Base-by-base conservation (phyloP, 179 eudicot genomes). In the Corrigiola litoralis region DNA sequence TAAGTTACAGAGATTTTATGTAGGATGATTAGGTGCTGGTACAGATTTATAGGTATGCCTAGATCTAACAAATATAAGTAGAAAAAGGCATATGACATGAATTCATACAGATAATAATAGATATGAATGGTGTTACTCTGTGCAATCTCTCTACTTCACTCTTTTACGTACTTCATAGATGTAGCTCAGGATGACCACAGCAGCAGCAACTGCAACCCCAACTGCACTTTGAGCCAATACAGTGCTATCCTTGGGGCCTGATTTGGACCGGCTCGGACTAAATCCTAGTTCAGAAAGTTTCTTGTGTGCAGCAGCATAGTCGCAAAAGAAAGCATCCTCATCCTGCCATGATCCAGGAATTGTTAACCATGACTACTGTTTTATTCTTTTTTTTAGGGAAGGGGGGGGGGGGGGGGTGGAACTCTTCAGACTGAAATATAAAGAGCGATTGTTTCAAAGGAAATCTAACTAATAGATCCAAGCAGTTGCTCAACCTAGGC, bases 271-370 rank as follows among this genome's bases (percentile, higher is more conserved):
- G 20, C 77, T 33, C 14, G 90, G 91, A 28, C 79, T 69, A 56
- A 89, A 92, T 31, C 97, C 97, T 37, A 92, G 72, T 49, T 92
- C 96, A 0, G 97, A 92, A 38, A 92, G 96, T 63, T 87, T 92
- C 87, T 92, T 92, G 82, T 92, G 98, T 14, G 98, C 85, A 51
- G 69, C 77, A 16, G 96, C 96, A 49, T 92, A 92, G 65, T 92
- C 96, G 24, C 75, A 81, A 66, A 89, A 92, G 80, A 92, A 92
- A 56, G 87, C 95, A 49, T 92, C 96, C 79, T 92, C 98, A 69
- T 92, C 96, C 98, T 92, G 87, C 72, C 75, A 77, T 1, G 58
- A 9, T 33, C 28, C 41, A 62, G 4, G 16, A 16, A 2, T 41
- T 24, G 24, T 42, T 53, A 24, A 32, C 10, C 45, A 13, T 23